phyloP scores from a whole-genome alignment of 2,329 filamentous ascomycete species.

The Allantophomopsis lycopodina region DNA sequence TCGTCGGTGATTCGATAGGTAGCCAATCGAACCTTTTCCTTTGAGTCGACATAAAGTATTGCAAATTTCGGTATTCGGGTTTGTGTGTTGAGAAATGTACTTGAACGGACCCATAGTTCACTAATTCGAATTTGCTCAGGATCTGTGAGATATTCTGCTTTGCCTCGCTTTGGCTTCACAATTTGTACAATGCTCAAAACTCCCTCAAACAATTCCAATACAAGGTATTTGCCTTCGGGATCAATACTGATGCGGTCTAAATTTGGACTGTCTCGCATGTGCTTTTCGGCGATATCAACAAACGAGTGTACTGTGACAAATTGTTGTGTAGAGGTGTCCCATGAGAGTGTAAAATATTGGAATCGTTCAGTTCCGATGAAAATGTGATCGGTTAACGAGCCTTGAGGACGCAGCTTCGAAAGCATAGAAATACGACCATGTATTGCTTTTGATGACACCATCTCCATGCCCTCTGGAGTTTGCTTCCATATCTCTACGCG shows the following conservation, averaged over 20 bases:
- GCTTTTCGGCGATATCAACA: slow-evolving; percentile 38
- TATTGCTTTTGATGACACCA: slow-evolving; percentile 57
- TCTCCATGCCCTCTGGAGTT: slow-evolving; percentile 46
- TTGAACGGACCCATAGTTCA: slow-evolving; percentile 53
- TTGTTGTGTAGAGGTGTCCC: slow-evolving; percentile 46
- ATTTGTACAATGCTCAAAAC: slow-evolving; percentile 52
- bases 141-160: slow-evolving; percentile 41
- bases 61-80: slow-evolving; percentile 44
- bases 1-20: slow-evolving; percentile 48
- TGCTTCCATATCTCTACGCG: slow-evolving; percentile 73
- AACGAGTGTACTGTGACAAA: slow-evolving; percentile 36
- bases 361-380: slow-evolving; percentile 86
- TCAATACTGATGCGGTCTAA: slow-evolving; percentile 76
- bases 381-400: slow-evolving; percentile 66
- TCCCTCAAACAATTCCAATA: slow-evolving; percentile 55
- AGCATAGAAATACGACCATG: slow-evolving; percentile 83
- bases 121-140: slow-evolving; percentile 48
- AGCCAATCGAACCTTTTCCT: slow-evolving; percentile 39
- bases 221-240: slow-evolving; percentile 57
- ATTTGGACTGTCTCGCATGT: slow-evolving; percentile 66
- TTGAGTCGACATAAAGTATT: slow-evolving; percentile 49
- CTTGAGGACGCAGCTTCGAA: slow-evolving; percentile 62
- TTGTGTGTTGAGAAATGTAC: slow-evolving; percentile 47
- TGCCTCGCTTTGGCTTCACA: slow-evolving; percentile 35
- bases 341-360: slow-evolving; percentile 81